Evolutionary conservation across 73 alveolate species (phyloP), one percentile per base, ranked within the genome.

Genomic region (Tetrahymena malaccensis): DNA sequence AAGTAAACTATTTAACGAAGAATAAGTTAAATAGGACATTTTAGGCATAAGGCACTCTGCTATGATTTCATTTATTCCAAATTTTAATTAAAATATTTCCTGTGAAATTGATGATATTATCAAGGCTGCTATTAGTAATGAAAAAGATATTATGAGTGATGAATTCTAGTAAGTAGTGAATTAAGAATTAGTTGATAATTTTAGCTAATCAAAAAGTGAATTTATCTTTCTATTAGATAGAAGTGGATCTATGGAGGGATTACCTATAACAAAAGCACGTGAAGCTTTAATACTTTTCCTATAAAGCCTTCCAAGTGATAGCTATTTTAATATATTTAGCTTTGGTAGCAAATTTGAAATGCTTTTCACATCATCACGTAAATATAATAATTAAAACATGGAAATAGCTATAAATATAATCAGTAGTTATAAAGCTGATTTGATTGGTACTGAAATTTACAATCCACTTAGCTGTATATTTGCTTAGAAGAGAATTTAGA

Each of bases 361-460:
- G 85, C 44, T 96, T 31, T 96, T 96, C 95, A 95, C 94, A 34
- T 93, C 95, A n/a, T 97, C 97, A 25, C 35, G 10, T 95, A 94
- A 85, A 95, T 96, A 96, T 83, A 94, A 19, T 35, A 96, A 89
- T 70, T 33, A 95, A 55, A 97, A 85, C 55, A 94, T 98, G 17
- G 70, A 97, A 33, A 58, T 85, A 12, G 97, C 99, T 33, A 96
- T 97, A 17, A 15, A 94, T 22, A 58, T 34, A 85, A 95, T 98
- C 17, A 84, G 58, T 94, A 34, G 56, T 15, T 97, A 98, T 85
- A 94, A 89, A 43, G 99, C 99, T 34, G 96, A 97, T 95, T 95
- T 98, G 98, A 99, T 99, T 35, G 99, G 99, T 13, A 98, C 99
- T 15, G 98, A 98, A 38, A 98, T 98, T 37, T 95, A 95, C 43